A percentile compares a stretch with the other conserved stretches of the same genome.
phyloP scores from a whole-genome alignment of 768 basidiomycete genomes.

The Pisolithus microcarpus region DNA sequence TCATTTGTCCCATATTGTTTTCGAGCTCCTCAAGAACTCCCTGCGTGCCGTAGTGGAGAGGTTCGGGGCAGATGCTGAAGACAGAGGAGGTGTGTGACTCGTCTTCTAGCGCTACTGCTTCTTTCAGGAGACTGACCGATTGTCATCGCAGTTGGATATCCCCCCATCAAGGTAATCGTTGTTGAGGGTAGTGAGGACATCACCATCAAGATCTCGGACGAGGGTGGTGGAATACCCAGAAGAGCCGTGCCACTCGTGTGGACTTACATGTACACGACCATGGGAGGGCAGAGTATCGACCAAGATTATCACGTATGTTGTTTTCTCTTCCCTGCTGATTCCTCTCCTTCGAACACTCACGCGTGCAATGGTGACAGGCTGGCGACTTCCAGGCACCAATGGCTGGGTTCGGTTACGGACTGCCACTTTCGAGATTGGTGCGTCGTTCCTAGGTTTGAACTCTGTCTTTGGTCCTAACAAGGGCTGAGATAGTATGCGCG shows the following conservation, averaged over 20 bases:
- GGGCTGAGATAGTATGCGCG: slow-evolving; percentile 65
- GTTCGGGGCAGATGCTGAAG: slow-evolving; percentile 75
- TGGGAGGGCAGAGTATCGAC: slow-evolving; percentile 63
- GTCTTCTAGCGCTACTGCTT: background rate
- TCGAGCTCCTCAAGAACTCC: slow-evolving; percentile 97
- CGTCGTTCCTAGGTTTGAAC: slow-evolving; percentile 19
- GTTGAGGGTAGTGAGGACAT: slow-evolving; percentile 98
- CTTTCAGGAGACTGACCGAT: background rate
- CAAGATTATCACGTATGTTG: slow-evolving; percentile 52
- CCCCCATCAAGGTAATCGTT: slow-evolving; percentile 90
- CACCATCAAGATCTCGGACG: slow-evolving; percentile 97
- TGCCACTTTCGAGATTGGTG: slow-evolving; percentile 87
- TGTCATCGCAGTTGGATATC: slow-evolving; percentile 34
- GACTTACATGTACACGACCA: slow-evolving; percentile 97
- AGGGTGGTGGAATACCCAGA: slow-evolving; percentile 88
- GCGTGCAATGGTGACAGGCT: slow-evolving; percentile 29
- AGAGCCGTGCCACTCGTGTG: slow-evolving; percentile 90
- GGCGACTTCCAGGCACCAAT: slow-evolving; percentile 96
- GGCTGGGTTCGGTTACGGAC: slow-evolving; percentile 94
- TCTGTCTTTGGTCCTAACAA: background rate
- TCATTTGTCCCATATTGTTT: slow-evolving; percentile 92
- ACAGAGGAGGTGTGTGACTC: slow-evolving; percentile 15
- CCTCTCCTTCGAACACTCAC: background rate
- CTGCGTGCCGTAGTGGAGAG: slow-evolving; percentile 94
- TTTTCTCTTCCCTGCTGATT: background rate